phyloP scores from a whole-genome alignment of 371 early-diverging fungal genomes.

The Rhizomucor miehei region DNA sequence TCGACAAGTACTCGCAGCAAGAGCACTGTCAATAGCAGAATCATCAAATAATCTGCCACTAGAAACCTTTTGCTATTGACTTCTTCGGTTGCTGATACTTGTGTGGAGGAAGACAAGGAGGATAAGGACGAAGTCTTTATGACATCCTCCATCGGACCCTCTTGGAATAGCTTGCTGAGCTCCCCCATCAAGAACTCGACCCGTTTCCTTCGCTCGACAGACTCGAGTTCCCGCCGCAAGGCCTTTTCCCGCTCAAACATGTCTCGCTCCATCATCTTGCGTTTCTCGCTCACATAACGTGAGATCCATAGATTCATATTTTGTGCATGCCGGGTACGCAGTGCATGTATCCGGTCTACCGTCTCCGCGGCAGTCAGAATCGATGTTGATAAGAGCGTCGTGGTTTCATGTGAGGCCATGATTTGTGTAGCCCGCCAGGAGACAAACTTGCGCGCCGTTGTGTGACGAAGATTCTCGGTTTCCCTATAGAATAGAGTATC shows the following conservation, averaged over 20 bases:
- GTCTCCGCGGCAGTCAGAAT: conserved; percentile 17
- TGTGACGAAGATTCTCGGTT: conserved; percentile 45
- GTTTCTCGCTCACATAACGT: conserved; percentile 25
- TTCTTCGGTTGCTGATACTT: no score
- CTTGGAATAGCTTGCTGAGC: conserved; percentile 13
- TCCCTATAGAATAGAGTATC: conserved; percentile 44
- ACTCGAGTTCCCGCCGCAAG: conserved; percentile 9
- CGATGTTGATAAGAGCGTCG: conserved; percentile 5
- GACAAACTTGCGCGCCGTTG: conserved; percentile 54
- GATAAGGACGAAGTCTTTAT: no score
- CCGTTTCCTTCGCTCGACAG: conserved; percentile 14
- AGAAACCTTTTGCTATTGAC: no score
- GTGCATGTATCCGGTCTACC: conserved; percentile 18
- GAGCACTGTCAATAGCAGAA: no score
- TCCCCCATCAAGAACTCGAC: conserved; percentile 11
- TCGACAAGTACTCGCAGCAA: no score
- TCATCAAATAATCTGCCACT: no score
- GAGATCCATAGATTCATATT: conserved; percentile 22
- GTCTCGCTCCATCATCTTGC: conserved; percentile 11
- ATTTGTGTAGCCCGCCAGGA: conserved; percentile 45
- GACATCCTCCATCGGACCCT: conserved; percentile 6
- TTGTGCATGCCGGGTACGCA: conserved; percentile 14
- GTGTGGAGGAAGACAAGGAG: no score
- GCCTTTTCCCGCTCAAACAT: conserved; percentile 19
- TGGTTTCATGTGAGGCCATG: not conserved